Base-by-base conservation (phyloP, 768 basidiomycete species). In the Lactifluus rugatus region DNA sequence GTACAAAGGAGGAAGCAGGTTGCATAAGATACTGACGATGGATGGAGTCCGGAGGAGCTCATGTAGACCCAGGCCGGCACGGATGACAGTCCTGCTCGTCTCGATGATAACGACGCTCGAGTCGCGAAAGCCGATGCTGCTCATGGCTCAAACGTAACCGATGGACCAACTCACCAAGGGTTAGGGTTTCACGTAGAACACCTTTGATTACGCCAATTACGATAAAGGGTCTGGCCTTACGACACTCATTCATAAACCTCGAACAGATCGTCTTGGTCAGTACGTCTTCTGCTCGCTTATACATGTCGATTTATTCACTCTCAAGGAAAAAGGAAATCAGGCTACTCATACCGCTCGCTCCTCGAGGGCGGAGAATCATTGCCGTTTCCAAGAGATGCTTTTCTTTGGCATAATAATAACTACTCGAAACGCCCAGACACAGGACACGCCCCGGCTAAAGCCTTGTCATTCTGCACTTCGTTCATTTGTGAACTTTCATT, bases 81-180 rank as follows among this genome's bases (percentile, higher is more conserved):
- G 80, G 49, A 93, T 72, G 47, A 76, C 69, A 3, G 86, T 85
- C 52, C 85, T 76, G 53, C 83, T 78, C 13, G 84, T 85, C 71
- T 93, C 93, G 68, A 95, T 81, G 70, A 93, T 75, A 60, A 93
- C 78, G 45, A 92, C 78, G 52, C 81, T 84, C 49, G 87, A 80
- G 71, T 93, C 90, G 69, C 90, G 87, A 70, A 91, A 85, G 39
- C 82, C 81, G 78, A 83, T 82, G 67, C 46, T 66, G 58, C 69
- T 74, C 66, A 65, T 64, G 36, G 58, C 44, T 57, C 45, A 46
- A 44, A 57, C 49, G 42, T 45, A 42, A 51, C 32, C 11, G 19
- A 28, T 9, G 44, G 16, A 34, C 31, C 19, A 39, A 48, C 31
- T 16, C 17, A 1, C 25, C 25, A 2, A 17, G 54, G 55, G 58